phyloP scores from a whole-genome alignment of 441 rosid species.

The Raphanus hybrid region DNA sequence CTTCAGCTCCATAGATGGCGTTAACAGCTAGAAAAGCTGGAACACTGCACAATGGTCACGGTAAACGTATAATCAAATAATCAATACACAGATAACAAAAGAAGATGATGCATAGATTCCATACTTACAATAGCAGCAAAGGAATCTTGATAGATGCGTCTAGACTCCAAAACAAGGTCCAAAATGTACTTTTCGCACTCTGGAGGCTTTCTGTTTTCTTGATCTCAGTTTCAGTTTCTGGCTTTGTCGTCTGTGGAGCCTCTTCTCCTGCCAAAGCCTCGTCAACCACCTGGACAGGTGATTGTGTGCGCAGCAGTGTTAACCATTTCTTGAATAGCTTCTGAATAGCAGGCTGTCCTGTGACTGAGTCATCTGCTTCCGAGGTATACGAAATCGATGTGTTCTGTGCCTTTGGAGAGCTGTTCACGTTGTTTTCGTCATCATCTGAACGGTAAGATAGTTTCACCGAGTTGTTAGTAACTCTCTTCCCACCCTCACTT shows the following conservation, averaged over 20 bases:
- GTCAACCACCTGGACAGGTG: constrained; percentile 59
- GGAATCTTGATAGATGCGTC: constrained; percentile 80
- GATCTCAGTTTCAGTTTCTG: constrained; percentile 47
- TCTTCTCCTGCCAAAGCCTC: constrained; percentile 57
- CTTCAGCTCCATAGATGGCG: constrained; percentile 64
- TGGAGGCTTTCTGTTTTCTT: constrained; percentile 44
- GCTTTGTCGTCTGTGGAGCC: constrained; percentile 45
- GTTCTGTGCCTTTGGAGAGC: constrained; percentile 64
- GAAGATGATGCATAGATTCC: not conserved
- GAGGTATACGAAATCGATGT: constrained; percentile 67
- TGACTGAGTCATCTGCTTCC: constrained; percentile 56
- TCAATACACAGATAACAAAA: not conserved
- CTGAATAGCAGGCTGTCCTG: constrained; percentile 76
- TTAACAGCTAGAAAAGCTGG: constrained; percentile 74
- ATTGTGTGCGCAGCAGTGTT: constrained; percentile 59
- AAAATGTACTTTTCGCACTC: constrained; percentile 37
- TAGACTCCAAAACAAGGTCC: constrained; percentile 65
- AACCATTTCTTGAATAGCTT: constrained; percentile 89
- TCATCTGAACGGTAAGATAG: constrained; percentile 77
- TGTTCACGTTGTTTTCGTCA: constrained; percentile 58
- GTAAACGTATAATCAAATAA: constrained; percentile 11
- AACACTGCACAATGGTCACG: constrained; percentile 55
- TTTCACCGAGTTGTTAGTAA: constrained; percentile 59
- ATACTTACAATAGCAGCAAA: constrained; percentile 79
- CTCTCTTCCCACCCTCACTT: constrained; percentile 59